Base-by-base conservation (phyloP, 441 rosid species). In the Macaranga tanarius region DNA sequence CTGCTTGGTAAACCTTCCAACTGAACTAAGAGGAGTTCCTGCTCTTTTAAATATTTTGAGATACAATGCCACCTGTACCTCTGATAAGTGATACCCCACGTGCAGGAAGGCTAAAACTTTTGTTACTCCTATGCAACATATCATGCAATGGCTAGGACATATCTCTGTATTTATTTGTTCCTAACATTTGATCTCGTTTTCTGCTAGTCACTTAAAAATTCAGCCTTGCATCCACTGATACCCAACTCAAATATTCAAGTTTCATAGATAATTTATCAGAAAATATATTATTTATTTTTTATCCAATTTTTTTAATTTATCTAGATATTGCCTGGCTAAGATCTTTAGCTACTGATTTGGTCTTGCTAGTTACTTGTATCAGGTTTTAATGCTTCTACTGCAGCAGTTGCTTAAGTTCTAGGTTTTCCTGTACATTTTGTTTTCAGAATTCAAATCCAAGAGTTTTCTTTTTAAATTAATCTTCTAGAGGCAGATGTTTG, bases 381-480 rank as follows among this genome's bases (percentile, higher is more conserved):
- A 45, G 22, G 26, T 59, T 70, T 57, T 45, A 25, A 47, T 38
- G 25, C 65, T 60, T 17, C 52, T 62, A 19, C 52, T 40, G 52
- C 44, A 34, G 44, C 25, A 34, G 19, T 40, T 62, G 20, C 23
- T 62, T 13, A 52, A 51, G 50, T 40, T 52, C 6, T 31, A 57
- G 25, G 44, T 9, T 56, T 57, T 57, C 20, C 23, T 4, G 19
- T 28, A 47, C 23, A 56, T n/a, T 56, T 65, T 72, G 34, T 38
- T 62, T 62, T 22, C 61, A 62, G 26, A 52, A 51, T 12, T 26
- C 67, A 51, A 15, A 72, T 54, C 51, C 25, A 54, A 60, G 22
- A 5, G 34, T 48, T 55, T n/a, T 70, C 26, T 60, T 28, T n/a
- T 51, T 16, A 45, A 28, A n/a, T 11, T 48, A 31, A 22, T 19